Evolutionary conservation across 805 yeast genomes (phyloP), one percentile per base, ranked within the genome.

Genomic region (Cyberlindnera mrakii): DNA sequence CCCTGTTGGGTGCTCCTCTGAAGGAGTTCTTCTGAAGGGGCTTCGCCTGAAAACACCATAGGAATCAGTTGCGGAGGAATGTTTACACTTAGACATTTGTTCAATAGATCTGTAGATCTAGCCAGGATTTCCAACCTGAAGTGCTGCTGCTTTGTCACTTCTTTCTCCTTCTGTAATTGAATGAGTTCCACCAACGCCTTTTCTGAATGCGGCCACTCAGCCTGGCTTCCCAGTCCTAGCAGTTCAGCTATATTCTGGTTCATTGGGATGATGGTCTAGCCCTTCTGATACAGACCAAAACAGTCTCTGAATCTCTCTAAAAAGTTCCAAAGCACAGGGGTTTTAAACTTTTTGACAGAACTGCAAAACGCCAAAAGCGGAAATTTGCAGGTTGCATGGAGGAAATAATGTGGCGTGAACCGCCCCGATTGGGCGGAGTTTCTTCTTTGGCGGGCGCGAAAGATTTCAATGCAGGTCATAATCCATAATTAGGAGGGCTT

Each of bases 121-220:
- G 74, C 72, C 20, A 82, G 68, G 33, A 73, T 65, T 57, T 89
- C 96, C 17, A 82, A 65, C 42, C 72, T 74, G 58, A 84, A 82
- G 52, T 70, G 81, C 51, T 84, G 93, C 59, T 89, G 96, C 50
- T 82, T 83, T 2, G 96, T 83, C 35, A 74, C 71, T 59, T 90
- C 96, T 56, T 84, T 91, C 58, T 87, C 89, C 3, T 46, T 39
- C 35, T 58, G 60, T 1, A 56, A 43, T 6, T 48, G 44, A 6
- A 58, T 53, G 8, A 58, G 38, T 30, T 56, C 58, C 5, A 55
- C 30, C 2, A 58, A 43, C 1, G 59, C 44, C 35, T 46, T 40
- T 35, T 58, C 62, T 0, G 55, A 44, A 39, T 49, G 45, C 7
- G 59, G 58, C 55, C 59, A 54, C 19, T 54, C 55, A 6, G 46